Base-by-base conservation (phyloP, 257 asterid species). In the Marsdenia floribunda region DNA sequence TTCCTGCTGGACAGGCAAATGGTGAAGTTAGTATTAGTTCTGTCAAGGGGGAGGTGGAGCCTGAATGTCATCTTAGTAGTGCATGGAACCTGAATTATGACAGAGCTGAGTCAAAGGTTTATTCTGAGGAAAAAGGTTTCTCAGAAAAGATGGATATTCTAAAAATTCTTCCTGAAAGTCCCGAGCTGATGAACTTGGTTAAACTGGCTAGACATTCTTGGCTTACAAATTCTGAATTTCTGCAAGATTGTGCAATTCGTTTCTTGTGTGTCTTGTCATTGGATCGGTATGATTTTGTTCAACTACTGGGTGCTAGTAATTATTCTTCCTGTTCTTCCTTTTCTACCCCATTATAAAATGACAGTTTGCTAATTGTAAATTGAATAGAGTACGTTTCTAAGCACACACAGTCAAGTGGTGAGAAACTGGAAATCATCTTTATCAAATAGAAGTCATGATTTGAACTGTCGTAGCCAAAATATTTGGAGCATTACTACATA, bases 171-270 rank as follows among this genome's bases (percentile, higher is more conserved):
- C 85, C 97, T 68, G 88, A 80, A 73, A 89, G 86, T 80, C 75
- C 88, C 68, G 97, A 91, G 84, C 87, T 90, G 83, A 77, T 84
- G 88, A 90, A 82, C 88, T 83, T 92, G 83, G 84, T 90, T 79
- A 89, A 88, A 79, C 81, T 90, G 84, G 89, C 96, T 78, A 92
- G 97, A 86, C 87, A 89, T 79, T 95, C 97, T 74, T 95, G 97
- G 94, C 77, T 90, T 76, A 85, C 89, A 75, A 95, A 95, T 85
- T 88, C 82, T 75, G 99, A 92, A 87, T 92, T 95, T 88, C 90
- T 92, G 81, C 99, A 86, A 84, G 98, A 95, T 76, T 95, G 98
- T 86, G 96, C 99, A n/a, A 83, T 95, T 82, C 99, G 98, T 80
- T 92, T 90, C 87, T 82, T 95, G 85, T 92, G 99, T 83, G 89